phyloP scores from a whole-genome alignment of 2,329 filamentous ascomycete species.

The Teratosphaeria pseudoeucalypti region DNA sequence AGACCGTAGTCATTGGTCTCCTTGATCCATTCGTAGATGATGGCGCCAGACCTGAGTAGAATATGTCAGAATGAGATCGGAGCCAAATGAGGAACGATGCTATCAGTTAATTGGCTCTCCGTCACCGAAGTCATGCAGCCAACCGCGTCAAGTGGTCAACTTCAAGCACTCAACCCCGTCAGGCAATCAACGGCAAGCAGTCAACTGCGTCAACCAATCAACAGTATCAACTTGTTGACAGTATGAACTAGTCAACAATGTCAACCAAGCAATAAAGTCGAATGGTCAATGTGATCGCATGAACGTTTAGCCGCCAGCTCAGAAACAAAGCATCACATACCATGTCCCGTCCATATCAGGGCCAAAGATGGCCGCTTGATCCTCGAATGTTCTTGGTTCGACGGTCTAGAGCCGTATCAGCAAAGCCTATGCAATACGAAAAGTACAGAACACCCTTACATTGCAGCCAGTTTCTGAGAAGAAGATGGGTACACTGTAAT shows the following conservation, averaged over 20 bases:
- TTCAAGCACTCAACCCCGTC: neutral
- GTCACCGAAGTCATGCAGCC: neutral
- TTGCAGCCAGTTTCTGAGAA: conserved; percentile 87
- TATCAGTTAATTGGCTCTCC: neutral
- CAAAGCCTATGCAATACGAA: neutral
- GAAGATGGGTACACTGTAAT: conserved; percentile 74
- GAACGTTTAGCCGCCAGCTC: too few species aligned
- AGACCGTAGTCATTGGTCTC: conserved; percentile 77
- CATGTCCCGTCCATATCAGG: conserved; percentile 58
- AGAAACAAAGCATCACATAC: conserved; percentile 10
- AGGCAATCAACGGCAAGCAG: neutral
- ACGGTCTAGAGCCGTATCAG: conserved; percentile 19
- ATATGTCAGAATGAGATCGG: neutral
- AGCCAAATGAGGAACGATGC: neutral
- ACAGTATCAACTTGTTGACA: neutral
- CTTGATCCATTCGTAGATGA: conserved; percentile 84
- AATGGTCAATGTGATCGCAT: neutral
- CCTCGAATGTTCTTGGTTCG: conserved; percentile 51
- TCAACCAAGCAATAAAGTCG: neutral
- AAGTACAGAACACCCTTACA: neutral
- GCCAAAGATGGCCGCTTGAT: conserved; percentile 70
- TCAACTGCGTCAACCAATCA: neutral
- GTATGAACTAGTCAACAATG: neutral
- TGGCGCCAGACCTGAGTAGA: conserved; percentile 52
- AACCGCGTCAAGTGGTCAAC: neutral